Conservation (phyloP, 176 grass and related monocot species). For the Poa annua region DNA sequence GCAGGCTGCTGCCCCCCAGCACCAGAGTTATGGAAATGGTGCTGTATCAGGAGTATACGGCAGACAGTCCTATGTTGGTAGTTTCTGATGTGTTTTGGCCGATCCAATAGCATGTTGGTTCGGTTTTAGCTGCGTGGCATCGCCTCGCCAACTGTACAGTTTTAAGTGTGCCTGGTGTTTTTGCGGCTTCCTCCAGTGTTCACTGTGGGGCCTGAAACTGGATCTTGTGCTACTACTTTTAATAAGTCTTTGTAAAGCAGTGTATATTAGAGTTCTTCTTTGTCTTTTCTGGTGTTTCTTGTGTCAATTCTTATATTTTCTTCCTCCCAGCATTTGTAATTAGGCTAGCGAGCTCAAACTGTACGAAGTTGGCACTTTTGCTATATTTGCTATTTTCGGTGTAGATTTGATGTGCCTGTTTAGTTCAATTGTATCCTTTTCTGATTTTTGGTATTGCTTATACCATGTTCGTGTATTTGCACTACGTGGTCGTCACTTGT, state of each 20-base stretch:
- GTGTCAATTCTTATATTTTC: neutral
- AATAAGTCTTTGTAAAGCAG: neutral
- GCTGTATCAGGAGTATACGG: constrained; percentile 47
- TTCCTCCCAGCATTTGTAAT: neutral
- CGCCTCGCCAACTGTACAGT: constrained; percentile 22
- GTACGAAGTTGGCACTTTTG: neutral
- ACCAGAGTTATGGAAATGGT: constrained; percentile 41
- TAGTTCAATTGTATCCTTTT: neutral
- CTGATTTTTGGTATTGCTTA: neutral
- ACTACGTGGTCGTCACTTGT: neutral
- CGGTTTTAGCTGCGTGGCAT: constrained; percentile 10
- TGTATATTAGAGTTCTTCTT: neutral
- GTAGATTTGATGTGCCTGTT: neutral
- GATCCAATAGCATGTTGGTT: constrained; percentile 3
- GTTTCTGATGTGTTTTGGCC: constrained; percentile 43
- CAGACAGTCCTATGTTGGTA: constrained; percentile 52
- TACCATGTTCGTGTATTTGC: neutral
- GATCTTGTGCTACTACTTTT: constrained; percentile 11
- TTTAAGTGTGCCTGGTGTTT: neutral
- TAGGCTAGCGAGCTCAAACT: neutral
- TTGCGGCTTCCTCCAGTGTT: neutral
- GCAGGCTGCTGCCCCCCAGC: constrained; percentile 14
- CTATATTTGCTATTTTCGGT: neutral
- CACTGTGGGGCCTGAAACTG: neutral
- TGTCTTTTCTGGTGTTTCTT: neutral